phyloP scores from a whole-genome alignment of 1,284 basidiomycete genomes.

The Cryptococcus neoformans region DNA sequence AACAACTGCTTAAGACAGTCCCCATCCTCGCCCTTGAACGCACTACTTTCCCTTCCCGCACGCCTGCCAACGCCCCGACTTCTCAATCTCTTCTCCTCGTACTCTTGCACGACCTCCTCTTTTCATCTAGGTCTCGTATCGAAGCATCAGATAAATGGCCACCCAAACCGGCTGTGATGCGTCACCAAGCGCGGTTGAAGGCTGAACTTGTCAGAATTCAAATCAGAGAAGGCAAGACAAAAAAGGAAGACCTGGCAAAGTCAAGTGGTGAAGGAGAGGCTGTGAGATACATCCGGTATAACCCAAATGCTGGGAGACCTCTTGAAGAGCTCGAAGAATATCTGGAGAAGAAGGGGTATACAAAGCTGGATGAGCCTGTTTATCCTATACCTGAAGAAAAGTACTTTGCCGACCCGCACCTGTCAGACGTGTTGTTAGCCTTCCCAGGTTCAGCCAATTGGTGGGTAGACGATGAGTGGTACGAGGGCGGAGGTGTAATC shows the following conservation, averaged over 20 bases:
- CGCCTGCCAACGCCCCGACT: constrained; percentile 49
- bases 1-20: constrained; percentile 63
- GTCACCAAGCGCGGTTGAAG: constrained; percentile 82
- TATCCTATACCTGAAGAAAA: constrained; percentile 43
- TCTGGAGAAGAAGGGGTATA: constrained; percentile 19
- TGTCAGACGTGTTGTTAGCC: constrained; percentile 67
- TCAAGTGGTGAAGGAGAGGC: constrained; percentile 24
- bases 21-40: constrained; percentile 69
- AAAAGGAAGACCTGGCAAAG: constrained; percentile 61
- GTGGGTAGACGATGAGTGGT: constrained; percentile 46
- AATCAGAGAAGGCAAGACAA: constrained; percentile 67
- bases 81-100: constrained; percentile 66
- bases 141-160: constrained; percentile 79
- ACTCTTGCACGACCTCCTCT: constrained; percentile 80
- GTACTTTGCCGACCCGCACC: constrained; percentile 71
- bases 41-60: constrained; percentile 58
- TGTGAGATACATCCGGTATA: constrained; percentile 81
- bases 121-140: constrained; percentile 64
- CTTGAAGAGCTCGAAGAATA: constrained; percentile 20
- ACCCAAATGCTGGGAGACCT: constrained; percentile 57
- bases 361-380: constrained; percentile 21
- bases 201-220: constrained; percentile 82
- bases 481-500: constrained; percentile 59
- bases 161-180: constrained; percentile 72
- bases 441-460: constrained; percentile 63